Evolutionary conservation across 306 rosid species (phyloP).

Genomic region (Geum urbanum): DNA sequence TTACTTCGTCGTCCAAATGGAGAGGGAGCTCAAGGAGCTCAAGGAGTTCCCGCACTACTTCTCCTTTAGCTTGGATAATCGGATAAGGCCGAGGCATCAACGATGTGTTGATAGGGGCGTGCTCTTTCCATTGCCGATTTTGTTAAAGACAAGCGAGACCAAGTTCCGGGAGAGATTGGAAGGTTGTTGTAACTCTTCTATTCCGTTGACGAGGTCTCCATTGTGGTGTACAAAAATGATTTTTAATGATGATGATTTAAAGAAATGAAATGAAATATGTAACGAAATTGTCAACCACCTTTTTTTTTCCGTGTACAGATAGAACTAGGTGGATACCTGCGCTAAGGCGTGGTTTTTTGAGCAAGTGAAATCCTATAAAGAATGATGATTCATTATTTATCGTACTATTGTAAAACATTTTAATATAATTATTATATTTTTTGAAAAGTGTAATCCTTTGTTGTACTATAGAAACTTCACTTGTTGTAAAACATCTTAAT

Average conservation of each 20-base stretch:
- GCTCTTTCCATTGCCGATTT: conserved; percentile 64
- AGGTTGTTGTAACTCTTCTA: conserved; percentile 69
- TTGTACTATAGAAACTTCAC: too few relatives aligned
- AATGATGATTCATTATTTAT: too few relatives aligned
- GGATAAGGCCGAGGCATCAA: conserved; percentile 84
- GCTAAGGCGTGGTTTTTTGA: too few relatives aligned
- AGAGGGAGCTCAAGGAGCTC: conserved; percentile 80
- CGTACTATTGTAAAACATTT: too few relatives aligned
- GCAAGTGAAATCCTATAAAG: too few relatives aligned
- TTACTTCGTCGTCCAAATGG: conserved; percentile 88
- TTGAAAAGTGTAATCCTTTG: too few relatives aligned
- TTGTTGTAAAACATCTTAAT: too few relatives aligned
- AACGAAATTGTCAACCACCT: too few relatives aligned
- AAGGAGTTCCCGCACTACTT: conserved; percentile 79
- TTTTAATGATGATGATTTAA: not conserved
- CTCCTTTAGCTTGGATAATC: conserved; percentile 78
- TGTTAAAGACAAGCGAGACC: conserved; percentile 55
- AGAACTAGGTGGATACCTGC: too few relatives aligned
- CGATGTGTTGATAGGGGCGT: conserved; percentile 74
- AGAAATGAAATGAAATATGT: not conserved
- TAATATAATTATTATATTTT: too few relatives aligned
- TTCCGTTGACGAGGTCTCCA: conserved; percentile 66
- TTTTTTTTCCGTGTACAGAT: too few relatives aligned
- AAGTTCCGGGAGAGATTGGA: conserved; percentile 35
- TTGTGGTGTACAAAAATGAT: conserved; percentile 50